Evolutionary conservation across 2,329 filamentous ascomycete genomes (phyloP).

Genomic region (Calonectria naviculata): DNA sequence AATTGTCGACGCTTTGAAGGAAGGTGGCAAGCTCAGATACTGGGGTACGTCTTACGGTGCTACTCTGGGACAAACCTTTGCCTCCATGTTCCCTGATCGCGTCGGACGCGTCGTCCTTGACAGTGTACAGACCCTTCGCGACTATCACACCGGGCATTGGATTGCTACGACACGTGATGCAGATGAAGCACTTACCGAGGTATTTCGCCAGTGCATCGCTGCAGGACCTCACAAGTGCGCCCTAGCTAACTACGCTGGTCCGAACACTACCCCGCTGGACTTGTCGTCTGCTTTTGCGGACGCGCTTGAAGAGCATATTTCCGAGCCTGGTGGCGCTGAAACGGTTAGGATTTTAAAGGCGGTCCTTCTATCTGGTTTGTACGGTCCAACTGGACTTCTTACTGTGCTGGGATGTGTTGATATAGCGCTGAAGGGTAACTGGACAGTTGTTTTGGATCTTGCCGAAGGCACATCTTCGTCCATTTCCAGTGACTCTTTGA

Average conservation of each 20-base stretch:
- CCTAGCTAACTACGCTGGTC: conserved; percentile 28
- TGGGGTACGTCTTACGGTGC: conserved; percentile 38
- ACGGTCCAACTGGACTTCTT: neutral
- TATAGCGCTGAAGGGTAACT: too few relatives aligned
- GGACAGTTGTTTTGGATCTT: neutral
- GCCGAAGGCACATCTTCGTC: conserved; percentile 26
- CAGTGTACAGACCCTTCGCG: conserved; percentile 19
- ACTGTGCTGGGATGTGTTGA: too few relatives aligned
- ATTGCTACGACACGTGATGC: conserved; percentile 20
- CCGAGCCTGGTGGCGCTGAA: conserved; percentile 7
- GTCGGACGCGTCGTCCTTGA: conserved; percentile 26
- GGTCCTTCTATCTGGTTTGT: neutral
- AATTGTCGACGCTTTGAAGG: conserved; percentile 47
- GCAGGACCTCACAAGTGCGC: conserved; percentile 21
- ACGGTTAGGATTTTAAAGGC: conserved; percentile 17
- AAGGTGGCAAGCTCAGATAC: conserved; percentile 45
- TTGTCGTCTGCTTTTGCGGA: conserved; percentile 2
- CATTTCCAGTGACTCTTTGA: conserved; percentile 11
- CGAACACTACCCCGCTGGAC: conserved; percentile 20
- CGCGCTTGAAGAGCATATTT: conserved; percentile 6
- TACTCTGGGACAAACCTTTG: conserved; percentile 15
- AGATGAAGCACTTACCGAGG: conserved; percentile 21
- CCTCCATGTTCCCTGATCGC: conserved; percentile 23
- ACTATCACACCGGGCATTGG: conserved; percentile 21
- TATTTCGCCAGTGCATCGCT: conserved; percentile 25